A percentile compares a stretch with the other conserved stretches of the same genome.
These are phyloP conservation scores for Didymella keratinophila DNA, from an alignment of 2,329 filamentous ascomycete genomes.

Conservation along the genomic window DNA sequence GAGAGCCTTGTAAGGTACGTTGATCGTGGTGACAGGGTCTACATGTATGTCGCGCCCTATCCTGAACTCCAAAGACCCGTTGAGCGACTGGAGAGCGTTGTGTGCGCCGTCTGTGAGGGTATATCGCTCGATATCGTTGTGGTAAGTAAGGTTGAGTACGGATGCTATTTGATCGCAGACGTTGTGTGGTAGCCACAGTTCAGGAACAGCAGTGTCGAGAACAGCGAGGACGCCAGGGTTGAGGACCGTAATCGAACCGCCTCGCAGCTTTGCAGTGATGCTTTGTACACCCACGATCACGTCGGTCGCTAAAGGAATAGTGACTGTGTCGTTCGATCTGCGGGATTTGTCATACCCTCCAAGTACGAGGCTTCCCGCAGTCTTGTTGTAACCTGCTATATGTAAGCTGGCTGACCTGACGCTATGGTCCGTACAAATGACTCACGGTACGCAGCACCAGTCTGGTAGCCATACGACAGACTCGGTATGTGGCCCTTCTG, in stretches of 20 bases:
- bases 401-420: conserved; percentile 7
- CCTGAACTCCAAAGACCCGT: neutral
- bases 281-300: conserved; percentile 64
- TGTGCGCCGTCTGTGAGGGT: neutral
- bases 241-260: conserved; percentile 49
- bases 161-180: conserved; percentile 71
- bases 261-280: conserved; percentile 50
- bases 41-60: neutral
- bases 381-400: conserved; percentile 41
- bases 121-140: conserved; percentile 61
- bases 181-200: conserved; percentile 57
- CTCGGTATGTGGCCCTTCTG: conserved; percentile 68
- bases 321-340: conserved; percentile 65
- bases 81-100: neutral
- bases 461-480: conserved; percentile 77
- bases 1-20: conserved; percentile 5
- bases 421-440: neutral
- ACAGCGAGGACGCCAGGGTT: conserved; percentile 27
- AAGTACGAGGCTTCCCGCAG: conserved; percentile 63
- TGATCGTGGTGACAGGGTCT: neutral
- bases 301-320: conserved; percentile 64
- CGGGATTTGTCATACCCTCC: conserved; percentile 74
- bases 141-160: conserved; percentile 70
- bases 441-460: conserved; percentile 72
- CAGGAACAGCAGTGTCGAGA: conserved; percentile 58